phyloP scores from a whole-genome alignment of 345 rosid genomes.

The Fremontodendron californicum region DNA sequence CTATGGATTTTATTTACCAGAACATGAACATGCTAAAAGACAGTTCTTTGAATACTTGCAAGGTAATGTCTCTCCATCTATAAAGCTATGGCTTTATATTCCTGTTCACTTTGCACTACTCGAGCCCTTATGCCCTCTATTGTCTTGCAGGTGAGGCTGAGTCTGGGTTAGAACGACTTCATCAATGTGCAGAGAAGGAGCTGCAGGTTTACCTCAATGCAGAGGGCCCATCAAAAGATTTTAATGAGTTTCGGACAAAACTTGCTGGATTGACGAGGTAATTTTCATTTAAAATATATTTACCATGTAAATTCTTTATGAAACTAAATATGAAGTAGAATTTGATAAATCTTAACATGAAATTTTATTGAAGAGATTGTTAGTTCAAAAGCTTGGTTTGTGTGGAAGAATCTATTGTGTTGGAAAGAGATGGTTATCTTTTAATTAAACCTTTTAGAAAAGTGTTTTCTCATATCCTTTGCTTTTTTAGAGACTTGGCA shows the following conservation, averaged over 20 bases:
- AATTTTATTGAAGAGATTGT: neutral
- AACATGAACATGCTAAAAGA: conserved; percentile 67
- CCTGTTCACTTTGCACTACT: conserved; percentile 4
- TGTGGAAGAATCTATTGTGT: neutral
- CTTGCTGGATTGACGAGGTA: conserved; percentile 87
- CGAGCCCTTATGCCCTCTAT: neutral
- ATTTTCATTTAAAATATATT: neutral
- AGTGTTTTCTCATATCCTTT: neutral
- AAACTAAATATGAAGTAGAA: neutral
- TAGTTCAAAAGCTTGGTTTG: conserved; percentile 4
- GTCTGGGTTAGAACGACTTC: conserved; percentile 84
- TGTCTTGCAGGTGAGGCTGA: conserved; percentile 70
- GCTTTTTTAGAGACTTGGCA: neutral
- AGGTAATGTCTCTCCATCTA: conserved; percentile 36
- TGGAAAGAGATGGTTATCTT: neutral
- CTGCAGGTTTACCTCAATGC: conserved; percentile 49
- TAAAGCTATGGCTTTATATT: neutral
- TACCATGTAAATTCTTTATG: neutral
- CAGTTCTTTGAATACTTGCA: conserved; percentile 81
- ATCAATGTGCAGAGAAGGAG: conserved; percentile 90
- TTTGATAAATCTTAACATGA: neutral
- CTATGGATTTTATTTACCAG: conserved; percentile 80
- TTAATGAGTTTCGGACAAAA: conserved; percentile 80
- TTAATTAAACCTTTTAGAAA: neutral
- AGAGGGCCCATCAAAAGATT: conserved; percentile 63